Evolutionary conservation across 352 stramenopile genomes (phyloP).

Genomic region (Phytophthora agathidicida): DNA sequence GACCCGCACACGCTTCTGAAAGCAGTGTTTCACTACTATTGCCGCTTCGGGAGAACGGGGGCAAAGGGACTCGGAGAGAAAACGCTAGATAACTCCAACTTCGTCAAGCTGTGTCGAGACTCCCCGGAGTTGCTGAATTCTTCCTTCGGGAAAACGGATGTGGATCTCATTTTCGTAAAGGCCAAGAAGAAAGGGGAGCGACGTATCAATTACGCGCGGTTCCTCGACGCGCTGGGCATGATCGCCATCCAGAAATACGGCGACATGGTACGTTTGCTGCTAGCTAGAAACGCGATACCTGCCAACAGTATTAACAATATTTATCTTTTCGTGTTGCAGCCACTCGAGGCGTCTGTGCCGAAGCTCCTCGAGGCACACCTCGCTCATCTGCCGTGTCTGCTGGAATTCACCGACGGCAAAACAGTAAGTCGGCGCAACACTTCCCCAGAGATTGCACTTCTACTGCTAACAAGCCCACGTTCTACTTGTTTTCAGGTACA

Average conservation of each 20-base stretch:
- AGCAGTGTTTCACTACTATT: conserved; percentile 89
- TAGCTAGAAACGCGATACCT: not conserved
- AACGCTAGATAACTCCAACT: conserved; percentile 87
- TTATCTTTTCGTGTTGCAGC: conserved; percentile 27
- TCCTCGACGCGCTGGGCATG: conserved; percentile 85
- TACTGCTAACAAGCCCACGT: no score
- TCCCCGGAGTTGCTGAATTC: conserved; percentile 66
- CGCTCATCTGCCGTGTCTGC: conserved; percentile 63
- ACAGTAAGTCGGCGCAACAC: no score
- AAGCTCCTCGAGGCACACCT: conserved; percentile 72
- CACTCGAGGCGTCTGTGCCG: conserved; percentile 63
- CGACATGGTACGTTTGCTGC: conserved; percentile 52
- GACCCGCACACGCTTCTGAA: conserved; percentile 83
- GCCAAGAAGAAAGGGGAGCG: conserved; percentile 86
- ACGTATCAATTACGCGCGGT: conserved; percentile 84
- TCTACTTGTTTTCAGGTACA: conserved; percentile 68
- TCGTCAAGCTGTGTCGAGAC: conserved; percentile 85
- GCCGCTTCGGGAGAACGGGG: conserved; percentile 78
- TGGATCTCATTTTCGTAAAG: conserved; percentile 90
- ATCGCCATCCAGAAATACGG: conserved; percentile 85
- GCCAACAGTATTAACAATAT: not conserved
- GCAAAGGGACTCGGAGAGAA: conserved; percentile 67
- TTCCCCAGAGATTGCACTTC: no score
- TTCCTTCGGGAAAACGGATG: conserved; percentile 72
- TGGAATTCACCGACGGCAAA: conserved; percentile 66